Conservation (phyloP, 2,329 filamentous ascomycete species). For the Aspergillus sojae region DNA sequence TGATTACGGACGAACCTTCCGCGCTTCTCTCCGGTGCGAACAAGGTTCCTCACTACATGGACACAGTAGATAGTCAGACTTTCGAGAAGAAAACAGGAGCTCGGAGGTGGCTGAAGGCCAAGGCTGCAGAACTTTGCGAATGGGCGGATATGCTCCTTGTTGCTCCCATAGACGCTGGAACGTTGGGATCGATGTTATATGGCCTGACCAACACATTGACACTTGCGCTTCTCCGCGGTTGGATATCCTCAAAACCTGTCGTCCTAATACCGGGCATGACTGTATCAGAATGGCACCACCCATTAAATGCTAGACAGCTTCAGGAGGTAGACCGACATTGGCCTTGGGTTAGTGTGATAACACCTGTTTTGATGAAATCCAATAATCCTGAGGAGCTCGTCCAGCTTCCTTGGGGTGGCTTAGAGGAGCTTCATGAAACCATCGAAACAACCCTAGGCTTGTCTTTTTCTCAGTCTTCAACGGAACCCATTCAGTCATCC, state of each 20-base stretch:
- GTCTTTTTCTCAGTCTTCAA: slow-evolving; percentile 19
- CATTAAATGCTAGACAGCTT: slow-evolving; percentile 83
- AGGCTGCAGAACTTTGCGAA: slow-evolving; percentile 66
- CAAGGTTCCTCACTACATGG: slow-evolving; percentile 45
- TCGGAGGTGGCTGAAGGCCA: slow-evolving; percentile 45
- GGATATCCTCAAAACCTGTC: slow-evolving; percentile 84
- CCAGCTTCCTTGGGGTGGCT: slow-evolving; percentile 55
- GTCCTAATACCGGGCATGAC: slow-evolving; percentile 88
- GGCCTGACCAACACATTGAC: slow-evolving; percentile 81
- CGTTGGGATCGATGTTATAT: slow-evolving; percentile 82
- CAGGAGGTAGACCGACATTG: slow-evolving; percentile 81
- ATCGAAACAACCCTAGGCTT: slow-evolving; percentile 28
- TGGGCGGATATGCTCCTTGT: slow-evolving; percentile 89
- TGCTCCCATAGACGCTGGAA: slow-evolving; percentile 81
- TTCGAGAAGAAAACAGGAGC: slow-evolving; percentile 42
- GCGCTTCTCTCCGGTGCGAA: slow-evolving; percentile 40
- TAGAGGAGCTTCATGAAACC: slow-evolving; percentile 34
- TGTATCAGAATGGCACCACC: slow-evolving; percentile 84
- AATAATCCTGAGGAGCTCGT: slow-evolving; percentile 57
- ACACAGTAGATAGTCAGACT: slow-evolving; percentile 42
- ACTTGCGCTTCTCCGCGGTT: slow-evolving; percentile 78
- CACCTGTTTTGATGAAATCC: slow-evolving; percentile 82
- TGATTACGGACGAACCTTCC: slow-evolving; percentile 44
- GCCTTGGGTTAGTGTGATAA: slow-evolving; percentile 82
- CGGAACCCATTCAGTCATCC: not conserved